Conservation (phyloP, 2,329 filamentous ascomycete genomes). For the Alternaria solani region DNA sequence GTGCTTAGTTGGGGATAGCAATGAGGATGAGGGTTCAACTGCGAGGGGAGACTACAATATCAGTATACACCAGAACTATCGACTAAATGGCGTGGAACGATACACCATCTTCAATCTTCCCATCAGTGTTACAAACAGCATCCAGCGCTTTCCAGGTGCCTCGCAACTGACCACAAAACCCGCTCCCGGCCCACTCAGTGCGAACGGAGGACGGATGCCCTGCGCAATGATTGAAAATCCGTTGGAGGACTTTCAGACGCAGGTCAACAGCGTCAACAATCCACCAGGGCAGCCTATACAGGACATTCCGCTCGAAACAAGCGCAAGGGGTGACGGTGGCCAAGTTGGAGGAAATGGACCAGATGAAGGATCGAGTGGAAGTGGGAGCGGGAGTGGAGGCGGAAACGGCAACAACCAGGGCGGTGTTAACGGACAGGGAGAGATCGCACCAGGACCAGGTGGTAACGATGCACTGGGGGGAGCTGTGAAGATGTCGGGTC, state of each 20-base stretch:
- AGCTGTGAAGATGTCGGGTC: slow-evolving; percentile 19
- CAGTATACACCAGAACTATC: slow-evolving; percentile 75
- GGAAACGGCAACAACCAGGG: slow-evolving; percentile 1
- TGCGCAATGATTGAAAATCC: slow-evolving; percentile 43
- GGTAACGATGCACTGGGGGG: slow-evolving; percentile 13
- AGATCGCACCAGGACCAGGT: slow-evolving; percentile 15
- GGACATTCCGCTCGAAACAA: slow-evolving; percentile 39
- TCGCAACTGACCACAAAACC: slow-evolving; percentile 44
- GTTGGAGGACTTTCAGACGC: slow-evolving; percentile 31
- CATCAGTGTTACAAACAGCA: slow-evolving; percentile 72
- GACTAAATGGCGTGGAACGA: slow-evolving; percentile 68
- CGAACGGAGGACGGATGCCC: slow-evolving; percentile 44
- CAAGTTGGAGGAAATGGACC: slow-evolving; percentile 35
- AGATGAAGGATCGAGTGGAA: slow-evolving; percentile 20
- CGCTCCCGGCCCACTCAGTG: slow-evolving; percentile 44
- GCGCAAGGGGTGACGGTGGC: slow-evolving; percentile 34
- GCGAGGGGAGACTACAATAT: slow-evolving; percentile 73
- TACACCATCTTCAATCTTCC: slow-evolving; percentile 77
- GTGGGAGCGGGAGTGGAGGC: background rate
- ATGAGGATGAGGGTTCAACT: slow-evolving; percentile 52
- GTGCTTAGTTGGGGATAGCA: slow-evolving; percentile 70
- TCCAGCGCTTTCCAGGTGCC: slow-evolving; percentile 52
- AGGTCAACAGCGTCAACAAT: slow-evolving; percentile 45
- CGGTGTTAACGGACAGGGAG: slow-evolving; percentile 15
- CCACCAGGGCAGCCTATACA: slow-evolving; percentile 43